Percentiles rank a stretch among this genome's conserved stretches.
These are phyloP conservation scores for Fusarium chlamydosporum DNA, from an alignment of 2,329 filamentous ascomycete genomes.

Conservation along the genomic window DNA sequence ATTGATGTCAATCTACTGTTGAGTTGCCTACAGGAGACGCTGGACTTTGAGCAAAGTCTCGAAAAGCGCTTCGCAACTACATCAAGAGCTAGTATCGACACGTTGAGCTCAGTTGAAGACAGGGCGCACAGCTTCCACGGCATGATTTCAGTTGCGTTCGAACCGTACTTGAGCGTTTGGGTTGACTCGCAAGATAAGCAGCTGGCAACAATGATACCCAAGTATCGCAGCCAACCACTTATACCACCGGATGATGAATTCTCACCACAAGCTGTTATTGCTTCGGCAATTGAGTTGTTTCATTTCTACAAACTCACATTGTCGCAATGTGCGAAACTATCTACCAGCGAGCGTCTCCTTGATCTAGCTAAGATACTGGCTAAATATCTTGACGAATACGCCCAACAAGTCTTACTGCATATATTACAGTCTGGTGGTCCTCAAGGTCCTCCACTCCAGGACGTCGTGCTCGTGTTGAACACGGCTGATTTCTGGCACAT, in stretches of 20 bases:
- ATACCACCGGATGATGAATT: constrained; percentile 91
- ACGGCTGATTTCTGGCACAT: constrained; percentile 98
- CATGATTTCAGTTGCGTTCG: constrained; percentile 95
- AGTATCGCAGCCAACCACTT: constrained; percentile 86
- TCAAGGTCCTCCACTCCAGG: constrained; percentile 73
- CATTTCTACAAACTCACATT: constrained; percentile 95
- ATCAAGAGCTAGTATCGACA: constrained; percentile 88
- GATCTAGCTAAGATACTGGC: constrained; percentile 89
- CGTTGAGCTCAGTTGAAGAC: constrained; percentile 83
- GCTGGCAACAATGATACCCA: constrained; percentile 85
- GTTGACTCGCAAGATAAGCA: constrained; percentile 96
- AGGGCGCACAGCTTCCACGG: constrained; percentile 85
- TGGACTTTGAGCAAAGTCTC: constrained; percentile 94
- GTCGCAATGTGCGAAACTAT: constrained; percentile 95
- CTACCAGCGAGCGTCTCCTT: constrained; percentile 86
- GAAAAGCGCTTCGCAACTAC: constrained; percentile 85
- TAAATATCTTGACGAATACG: constrained; percentile 95
- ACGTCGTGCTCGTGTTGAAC: constrained; percentile 89
- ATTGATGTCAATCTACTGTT: constrained; percentile 92
- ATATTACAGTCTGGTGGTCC: constrained; percentile 72
- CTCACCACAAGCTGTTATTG: constrained; percentile 87
- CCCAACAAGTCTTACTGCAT: constrained; percentile 88
- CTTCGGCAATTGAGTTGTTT: constrained; percentile 96
- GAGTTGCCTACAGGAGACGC: constrained; percentile 91
- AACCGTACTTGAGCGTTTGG: constrained; percentile 97